phyloP scores from a whole-genome alignment of 2,329 filamentous ascomycete genomes.

The Fusarium phyllophilum region DNA sequence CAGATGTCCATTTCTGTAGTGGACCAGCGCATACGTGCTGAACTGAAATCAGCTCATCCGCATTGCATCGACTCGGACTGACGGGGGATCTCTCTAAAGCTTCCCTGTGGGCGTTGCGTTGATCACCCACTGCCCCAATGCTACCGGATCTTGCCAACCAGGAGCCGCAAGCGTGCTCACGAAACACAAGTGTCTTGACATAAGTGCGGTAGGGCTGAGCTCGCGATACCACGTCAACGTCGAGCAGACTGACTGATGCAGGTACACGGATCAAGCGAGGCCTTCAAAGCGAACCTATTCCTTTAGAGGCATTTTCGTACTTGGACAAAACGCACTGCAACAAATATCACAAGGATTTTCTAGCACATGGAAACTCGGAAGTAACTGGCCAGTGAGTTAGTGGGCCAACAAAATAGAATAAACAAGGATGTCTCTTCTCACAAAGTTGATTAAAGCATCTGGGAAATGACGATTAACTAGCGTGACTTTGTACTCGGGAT shows the following conservation, averaged over 20 bases:
- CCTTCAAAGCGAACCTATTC: constrained; percentile 12
- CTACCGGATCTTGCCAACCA: constrained; percentile 29
- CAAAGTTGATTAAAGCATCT: constrained; percentile 22
- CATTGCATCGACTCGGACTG: not conserved
- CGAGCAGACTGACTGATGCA: constrained; percentile 16
- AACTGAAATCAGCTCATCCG: constrained; percentile 8
- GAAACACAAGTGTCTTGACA: constrained; percentile 26
- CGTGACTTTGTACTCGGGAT: constrained; percentile 23
- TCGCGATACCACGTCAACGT: constrained; percentile 34
- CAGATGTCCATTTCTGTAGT: constrained; percentile 21
- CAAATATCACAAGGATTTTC: constrained; percentile 27
- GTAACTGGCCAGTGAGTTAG: constrained; percentile 23
- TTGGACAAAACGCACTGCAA: constrained; percentile 19
- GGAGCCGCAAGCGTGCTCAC: constrained; percentile 30
- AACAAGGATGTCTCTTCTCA: constrained; percentile 39
- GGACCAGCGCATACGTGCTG: constrained; percentile 7
- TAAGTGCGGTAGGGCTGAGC: constrained; percentile 34
- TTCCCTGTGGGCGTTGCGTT: constrained; percentile 23
- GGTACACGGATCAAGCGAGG: constrained; percentile 20
- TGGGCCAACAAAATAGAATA: constrained; percentile 21
- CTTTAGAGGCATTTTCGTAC: constrained; percentile 36
- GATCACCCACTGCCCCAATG: constrained; percentile 29
- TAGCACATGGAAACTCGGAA: constrained; percentile 27
- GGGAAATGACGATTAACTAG: constrained; percentile 43
- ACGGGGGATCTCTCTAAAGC: constrained; percentile 20